These are phyloP conservation scores for Emmonsia crescens DNA, from an alignment of 2,329 filamentous ascomycete genomes.

Conservation along the genomic window DNA sequence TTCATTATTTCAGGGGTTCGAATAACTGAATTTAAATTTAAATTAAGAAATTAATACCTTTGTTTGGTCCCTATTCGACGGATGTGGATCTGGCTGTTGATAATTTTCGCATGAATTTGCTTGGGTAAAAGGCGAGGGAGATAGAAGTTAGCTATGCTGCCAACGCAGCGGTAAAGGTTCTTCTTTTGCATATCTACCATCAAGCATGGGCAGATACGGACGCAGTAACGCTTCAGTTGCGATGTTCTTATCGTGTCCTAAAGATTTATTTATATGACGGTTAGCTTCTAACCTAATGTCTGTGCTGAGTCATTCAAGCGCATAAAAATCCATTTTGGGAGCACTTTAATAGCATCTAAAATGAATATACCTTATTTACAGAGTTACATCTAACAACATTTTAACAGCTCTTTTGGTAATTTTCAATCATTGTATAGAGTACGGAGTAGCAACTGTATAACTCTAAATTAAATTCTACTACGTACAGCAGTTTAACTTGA, in stretches of 20 bases:
- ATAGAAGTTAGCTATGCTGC: background rate
- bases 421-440: too few species aligned
- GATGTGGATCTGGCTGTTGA: background rate
- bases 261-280: too few species aligned
- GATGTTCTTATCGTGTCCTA: background rate
- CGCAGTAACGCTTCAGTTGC: background rate
- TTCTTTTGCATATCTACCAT: background rate
- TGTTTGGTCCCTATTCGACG: background rate
- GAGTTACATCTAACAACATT: too few species aligned
- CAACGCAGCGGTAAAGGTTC: background rate
- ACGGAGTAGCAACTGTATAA: too few species aligned
- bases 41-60: background rate
- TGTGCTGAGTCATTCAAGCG: constrained; percentile 1
- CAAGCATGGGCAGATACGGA: background rate
- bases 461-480: too few species aligned
- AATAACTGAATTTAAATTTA: background rate
- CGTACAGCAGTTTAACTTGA: too few species aligned
- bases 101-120: background rate
- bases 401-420: too few species aligned
- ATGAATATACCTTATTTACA: too few species aligned
- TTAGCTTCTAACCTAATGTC: too few species aligned
- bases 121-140: background rate
- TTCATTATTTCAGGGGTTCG: background rate
- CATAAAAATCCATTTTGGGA: too few species aligned
- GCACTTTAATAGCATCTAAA: too few species aligned